Evolutionary conservation across 1,284 basidiomycete genomes (phyloP).

Genomic region (Psilocybe mexicana): DNA sequence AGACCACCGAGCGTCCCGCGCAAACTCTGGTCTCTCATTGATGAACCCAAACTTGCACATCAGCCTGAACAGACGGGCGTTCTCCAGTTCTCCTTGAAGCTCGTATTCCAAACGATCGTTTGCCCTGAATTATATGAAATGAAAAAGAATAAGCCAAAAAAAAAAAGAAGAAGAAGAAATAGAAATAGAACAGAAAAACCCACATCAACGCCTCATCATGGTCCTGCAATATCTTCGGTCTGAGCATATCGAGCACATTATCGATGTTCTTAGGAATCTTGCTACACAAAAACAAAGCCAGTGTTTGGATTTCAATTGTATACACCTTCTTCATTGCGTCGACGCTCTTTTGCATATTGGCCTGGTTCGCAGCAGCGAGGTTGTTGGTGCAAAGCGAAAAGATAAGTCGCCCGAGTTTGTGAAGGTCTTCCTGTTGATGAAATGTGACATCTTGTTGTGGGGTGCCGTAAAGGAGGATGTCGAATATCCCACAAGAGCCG

Average conservation of each 20-base stretch:
- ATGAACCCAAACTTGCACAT: conserved; percentile 97
- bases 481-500: conserved; percentile 81
- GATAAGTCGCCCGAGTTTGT: conserved; percentile 85
- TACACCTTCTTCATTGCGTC: conserved; percentile 79
- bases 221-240: conserved; percentile 74
- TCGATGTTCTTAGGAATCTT: conserved; percentile 77
- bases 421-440: conserved; percentile 87
- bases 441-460: conserved; percentile 60
- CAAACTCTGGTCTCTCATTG: conserved; percentile 98
- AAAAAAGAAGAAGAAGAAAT: conserved; percentile 7
- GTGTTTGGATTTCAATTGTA: conserved; percentile 79
- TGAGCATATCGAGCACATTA: conserved; percentile 81
- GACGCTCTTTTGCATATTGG: conserved; percentile 73
- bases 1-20: conserved; percentile 94
- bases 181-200: conserved; percentile 25
- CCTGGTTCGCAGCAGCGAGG: conserved; percentile 54
- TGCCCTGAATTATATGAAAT: conserved; percentile 46
- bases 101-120: conserved; percentile 85
- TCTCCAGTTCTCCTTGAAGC: conserved; percentile 92
- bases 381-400: conserved; percentile 79
- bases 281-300: conserved; percentile 78
- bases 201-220: conserved; percentile 83
- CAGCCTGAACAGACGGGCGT: conserved; percentile 90
- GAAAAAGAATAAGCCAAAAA: neutral
- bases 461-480: conserved; percentile 79